A percentile compares a stretch with the other conserved stretches of the same genome.
Conservation (phyloP, 306 rosid genomes). For the Dalbergia oliveri region DNA sequence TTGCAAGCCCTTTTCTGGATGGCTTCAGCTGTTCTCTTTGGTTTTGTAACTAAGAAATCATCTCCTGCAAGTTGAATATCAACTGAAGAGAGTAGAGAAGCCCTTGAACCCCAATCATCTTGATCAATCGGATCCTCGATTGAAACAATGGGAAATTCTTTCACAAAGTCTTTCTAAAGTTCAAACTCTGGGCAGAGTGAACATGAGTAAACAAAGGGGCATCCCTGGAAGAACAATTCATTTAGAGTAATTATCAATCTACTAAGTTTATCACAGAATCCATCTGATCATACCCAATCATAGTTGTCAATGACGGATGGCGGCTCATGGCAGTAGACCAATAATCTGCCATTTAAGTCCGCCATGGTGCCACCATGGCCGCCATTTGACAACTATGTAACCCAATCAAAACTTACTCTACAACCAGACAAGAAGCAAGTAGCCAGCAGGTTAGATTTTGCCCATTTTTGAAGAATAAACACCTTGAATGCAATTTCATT, state of each 20-base stretch:
- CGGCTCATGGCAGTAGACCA: no score
- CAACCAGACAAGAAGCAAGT: not conserved
- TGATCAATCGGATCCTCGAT: constrained; percentile 99
- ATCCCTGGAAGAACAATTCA: constrained; percentile 16
- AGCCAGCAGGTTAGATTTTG: not conserved
- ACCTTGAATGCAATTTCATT: constrained; percentile 15
- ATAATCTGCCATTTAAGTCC: no score
- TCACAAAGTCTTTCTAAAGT: constrained; percentile 78
- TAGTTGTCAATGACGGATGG: no score
- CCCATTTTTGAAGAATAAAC: constrained; percentile 23
- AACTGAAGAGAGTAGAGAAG: constrained; percentile 85
- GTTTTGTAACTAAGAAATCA: constrained; percentile 95
- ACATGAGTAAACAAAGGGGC: constrained; percentile 54
- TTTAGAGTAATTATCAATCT: constrained; percentile 16
- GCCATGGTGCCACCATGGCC: no score
- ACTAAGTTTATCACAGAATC: not conserved
- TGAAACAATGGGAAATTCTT: constrained; percentile 93
- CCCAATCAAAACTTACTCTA: not conserved
- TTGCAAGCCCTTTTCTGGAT: constrained; percentile 93
- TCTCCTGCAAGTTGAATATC: constrained; percentile 96
- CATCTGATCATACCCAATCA: constrained; percentile 13
- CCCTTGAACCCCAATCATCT: constrained; percentile 98
- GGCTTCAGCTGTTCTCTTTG: constrained; percentile 87
- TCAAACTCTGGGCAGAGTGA: constrained; percentile 77
- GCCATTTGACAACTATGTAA: no score